Percentiles rank a stretch among this genome's conserved stretches.
Evolutionary conservation across 257 asterid species (phyloP).

Genomic region (Nicotiana paniculata): DNA sequence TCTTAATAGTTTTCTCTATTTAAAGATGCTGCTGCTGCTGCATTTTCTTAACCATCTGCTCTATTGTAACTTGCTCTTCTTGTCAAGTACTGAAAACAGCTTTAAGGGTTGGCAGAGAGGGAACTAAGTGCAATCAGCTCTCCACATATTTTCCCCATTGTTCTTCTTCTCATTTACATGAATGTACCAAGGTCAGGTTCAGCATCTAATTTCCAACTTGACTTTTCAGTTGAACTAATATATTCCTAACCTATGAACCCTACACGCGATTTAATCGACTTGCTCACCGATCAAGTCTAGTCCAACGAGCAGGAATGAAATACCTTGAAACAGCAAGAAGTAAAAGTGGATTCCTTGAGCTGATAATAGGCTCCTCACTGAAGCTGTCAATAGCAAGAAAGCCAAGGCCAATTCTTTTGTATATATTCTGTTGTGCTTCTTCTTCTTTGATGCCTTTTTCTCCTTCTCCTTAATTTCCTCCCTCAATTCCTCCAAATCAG

Average conservation of each 20-base stretch:
- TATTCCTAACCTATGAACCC: neutral
- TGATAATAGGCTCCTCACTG: conserved; percentile 75
- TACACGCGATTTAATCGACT: conserved; percentile 21
- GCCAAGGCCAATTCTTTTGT: conserved; percentile 78
- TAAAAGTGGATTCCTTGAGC: conserved; percentile 94
- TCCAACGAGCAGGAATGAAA: conserved; percentile 85
- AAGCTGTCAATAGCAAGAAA: conserved; percentile 73
- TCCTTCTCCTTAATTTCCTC: conserved; percentile 42
- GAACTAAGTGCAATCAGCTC: neutral
- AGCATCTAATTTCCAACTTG: neutral
- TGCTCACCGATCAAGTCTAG: conserved; percentile 94
- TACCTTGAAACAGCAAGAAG: conserved; percentile 88
- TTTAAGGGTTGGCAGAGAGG: neutral
- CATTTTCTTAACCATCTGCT: neutral
- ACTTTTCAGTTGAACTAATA: conserved; percentile 4
- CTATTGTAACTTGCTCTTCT: neutral
- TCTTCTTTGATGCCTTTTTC: conserved; percentile 33
- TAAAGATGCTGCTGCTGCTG: neutral
- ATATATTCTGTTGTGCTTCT: conserved; percentile 80
- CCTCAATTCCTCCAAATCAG: conserved; percentile 56
- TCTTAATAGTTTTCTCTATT: neutral
- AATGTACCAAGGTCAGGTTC: conserved; percentile 11
- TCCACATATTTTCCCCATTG: neutral
- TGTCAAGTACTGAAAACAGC: neutral
- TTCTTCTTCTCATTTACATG: conserved; percentile 4